Conservation (phyloP, 73 alveolate genomes). For the Paramecium bursaria region DNA sequence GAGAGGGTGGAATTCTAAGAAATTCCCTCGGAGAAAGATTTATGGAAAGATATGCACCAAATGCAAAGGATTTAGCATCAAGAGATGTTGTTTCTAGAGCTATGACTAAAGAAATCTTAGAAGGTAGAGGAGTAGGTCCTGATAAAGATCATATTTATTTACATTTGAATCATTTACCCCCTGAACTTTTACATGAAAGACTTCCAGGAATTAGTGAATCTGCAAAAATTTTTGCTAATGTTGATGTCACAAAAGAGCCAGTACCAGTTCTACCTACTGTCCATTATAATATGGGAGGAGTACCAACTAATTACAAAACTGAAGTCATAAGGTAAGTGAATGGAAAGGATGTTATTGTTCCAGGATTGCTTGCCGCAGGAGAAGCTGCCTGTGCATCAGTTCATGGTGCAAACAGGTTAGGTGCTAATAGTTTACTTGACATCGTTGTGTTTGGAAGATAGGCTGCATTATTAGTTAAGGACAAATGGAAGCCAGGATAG, state of each 20-base stretch:
- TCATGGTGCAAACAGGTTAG: slow-evolving; percentile 99
- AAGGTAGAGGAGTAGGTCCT: slow-evolving; percentile 84
- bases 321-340: slow-evolving; percentile 84
- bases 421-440: slow-evolving; percentile 98
- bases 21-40: slow-evolving; percentile 90
- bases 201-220: slow-evolving; percentile 97
- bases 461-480: slow-evolving; percentile 85
- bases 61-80: slow-evolving; percentile 93
- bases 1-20: slow-evolving; percentile 97
- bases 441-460: slow-evolving; percentile 97
- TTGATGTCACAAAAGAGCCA: slow-evolving; percentile 98
- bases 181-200: slow-evolving; percentile 91
- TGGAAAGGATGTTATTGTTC: slow-evolving; percentile 87
- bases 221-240: slow-evolving; percentile 97
- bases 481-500: slow-evolving; percentile 84
- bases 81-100: slow-evolving; percentile 98
- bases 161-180: slow-evolving; percentile 92
- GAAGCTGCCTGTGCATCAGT: slow-evolving; percentile 99
- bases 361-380: slow-evolving; percentile 98
- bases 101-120: slow-evolving; percentile 87
- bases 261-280: slow-evolving; percentile 98
- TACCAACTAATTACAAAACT: slow-evolving; percentile 96
- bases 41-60: slow-evolving; percentile 87
- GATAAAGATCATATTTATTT: slow-evolving; percentile 93
- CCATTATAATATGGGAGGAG: slow-evolving; percentile 99